Conservation (phyloP, 768 basidiomycete species). For the Hericium coralloides region DNA sequence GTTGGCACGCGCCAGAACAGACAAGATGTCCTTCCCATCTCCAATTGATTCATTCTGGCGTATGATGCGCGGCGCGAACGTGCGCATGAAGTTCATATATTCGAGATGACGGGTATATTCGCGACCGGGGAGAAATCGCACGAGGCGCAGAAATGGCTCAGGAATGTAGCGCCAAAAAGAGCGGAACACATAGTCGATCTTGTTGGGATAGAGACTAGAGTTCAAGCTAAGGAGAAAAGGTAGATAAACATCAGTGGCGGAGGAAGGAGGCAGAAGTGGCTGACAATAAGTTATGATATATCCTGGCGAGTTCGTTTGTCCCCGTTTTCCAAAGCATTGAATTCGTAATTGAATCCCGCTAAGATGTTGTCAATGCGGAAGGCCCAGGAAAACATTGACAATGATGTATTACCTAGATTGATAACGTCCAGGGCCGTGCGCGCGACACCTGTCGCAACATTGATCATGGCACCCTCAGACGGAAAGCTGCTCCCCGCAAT, state of each 20-base stretch:
- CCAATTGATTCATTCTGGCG: not conserved
- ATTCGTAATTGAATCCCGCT: slow-evolving; percentile 12
- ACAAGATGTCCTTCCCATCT: slow-evolving; percentile 11
- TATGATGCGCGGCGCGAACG: slow-evolving; percentile 4
- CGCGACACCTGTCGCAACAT: slow-evolving; percentile 11
- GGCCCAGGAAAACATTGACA: not conserved
- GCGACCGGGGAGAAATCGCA: slow-evolving; percentile 10
- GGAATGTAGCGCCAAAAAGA: slow-evolving; percentile 9
- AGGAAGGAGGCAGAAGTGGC: not conserved
- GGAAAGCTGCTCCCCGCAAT: not conserved
- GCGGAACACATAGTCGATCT: slow-evolving; percentile 7
- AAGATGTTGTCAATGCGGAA: not conserved
- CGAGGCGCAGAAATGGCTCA: slow-evolving; percentile 5
- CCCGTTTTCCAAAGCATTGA: slow-evolving; percentile 8
- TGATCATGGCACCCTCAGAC: not conserved
- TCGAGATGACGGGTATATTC: slow-evolving; percentile 8
- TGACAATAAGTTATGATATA: slow-evolving; percentile 9
- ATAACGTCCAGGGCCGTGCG: slow-evolving; percentile 20
- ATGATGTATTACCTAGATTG: slow-evolving; percentile 13
- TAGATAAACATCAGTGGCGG: not conserved
- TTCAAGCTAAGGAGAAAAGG: slow-evolving; percentile 5
- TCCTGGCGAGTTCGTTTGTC: not conserved
- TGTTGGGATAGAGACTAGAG: slow-evolving; percentile 8
- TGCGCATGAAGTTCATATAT: slow-evolving; percentile 3
- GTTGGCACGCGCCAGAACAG: slow-evolving; percentile 13